These are phyloP conservation scores for Lomentospora prolificans DNA, from an alignment of 2,329 filamentous ascomycete species.

Conservation along the genomic window DNA sequence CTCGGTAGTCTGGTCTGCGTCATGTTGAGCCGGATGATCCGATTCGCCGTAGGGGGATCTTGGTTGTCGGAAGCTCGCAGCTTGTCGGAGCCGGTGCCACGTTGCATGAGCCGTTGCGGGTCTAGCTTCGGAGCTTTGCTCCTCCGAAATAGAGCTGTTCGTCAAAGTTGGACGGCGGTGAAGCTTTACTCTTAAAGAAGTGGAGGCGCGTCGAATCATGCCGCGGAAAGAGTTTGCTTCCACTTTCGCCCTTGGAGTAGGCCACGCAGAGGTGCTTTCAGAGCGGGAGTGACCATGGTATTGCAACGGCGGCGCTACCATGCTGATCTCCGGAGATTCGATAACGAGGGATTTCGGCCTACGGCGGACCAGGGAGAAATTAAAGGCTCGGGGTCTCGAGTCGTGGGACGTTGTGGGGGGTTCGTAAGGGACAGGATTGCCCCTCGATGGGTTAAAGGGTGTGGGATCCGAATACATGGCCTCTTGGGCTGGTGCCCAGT, in stretches of 20 bases:
- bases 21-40: constrained; percentile 8
- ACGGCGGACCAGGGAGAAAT: background rate
- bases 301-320: background rate
- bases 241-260: background rate
- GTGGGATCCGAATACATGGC: constrained; percentile 21
- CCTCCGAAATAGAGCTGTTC: constrained; percentile 2
- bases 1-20: constrained; percentile 11
- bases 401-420: background rate
- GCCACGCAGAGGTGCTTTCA: background rate
- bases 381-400: background rate
- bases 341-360: background rate
- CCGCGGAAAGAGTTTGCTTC: background rate
- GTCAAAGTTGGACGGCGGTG: constrained; percentile 1
- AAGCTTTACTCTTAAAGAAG: constrained; percentile 4
- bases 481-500: constrained; percentile 34
- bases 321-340: background rate
- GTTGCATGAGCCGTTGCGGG: constrained; percentile 25
- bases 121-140: background rate
- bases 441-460: background rate
- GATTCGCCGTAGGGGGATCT: constrained; percentile 35
- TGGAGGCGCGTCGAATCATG: constrained; percentile 5
- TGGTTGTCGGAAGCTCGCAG: constrained; percentile 38
- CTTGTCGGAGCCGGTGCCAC: constrained; percentile 43
- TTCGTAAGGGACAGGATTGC: background rate
- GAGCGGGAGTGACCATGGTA: background rate